A percentile compares a stretch with the other conserved stretches of the same genome.
Conservation (phyloP, 1,139 yeast species). For the Hyphopichia wangnamkhiaoensis region DNA sequence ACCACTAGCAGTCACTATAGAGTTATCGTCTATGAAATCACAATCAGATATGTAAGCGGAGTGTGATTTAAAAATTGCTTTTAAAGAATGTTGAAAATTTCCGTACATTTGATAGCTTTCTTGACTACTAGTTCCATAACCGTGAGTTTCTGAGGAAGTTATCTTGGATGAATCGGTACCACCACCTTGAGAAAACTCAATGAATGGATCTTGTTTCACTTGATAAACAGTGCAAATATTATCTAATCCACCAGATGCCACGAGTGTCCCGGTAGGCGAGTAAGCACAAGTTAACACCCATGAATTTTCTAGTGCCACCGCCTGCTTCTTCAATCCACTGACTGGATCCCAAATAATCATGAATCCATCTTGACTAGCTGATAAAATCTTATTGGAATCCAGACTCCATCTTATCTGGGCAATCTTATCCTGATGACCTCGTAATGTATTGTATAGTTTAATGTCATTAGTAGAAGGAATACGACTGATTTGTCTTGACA, state of each 20-base stretch:
- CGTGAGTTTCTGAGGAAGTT: not conserved
- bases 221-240: constrained; percentile 75
- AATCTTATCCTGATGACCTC: constrained; percentile 78
- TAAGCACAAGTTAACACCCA: constrained; percentile 81
- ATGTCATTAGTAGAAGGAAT: constrained; percentile 37
- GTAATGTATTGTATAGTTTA: constrained; percentile 43
- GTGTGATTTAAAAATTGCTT: constrained; percentile 71
- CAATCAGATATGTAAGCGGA: constrained; percentile 80
- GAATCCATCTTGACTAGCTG: constrained; percentile 88
- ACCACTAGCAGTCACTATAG: constrained; percentile 74
- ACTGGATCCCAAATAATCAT: constrained; percentile 82
- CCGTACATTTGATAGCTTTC: constrained; percentile 16
- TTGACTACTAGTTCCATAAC: not conserved
- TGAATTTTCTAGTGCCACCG: constrained; percentile 67
- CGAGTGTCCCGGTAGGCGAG: constrained; percentile 63
- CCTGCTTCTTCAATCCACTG: constrained; percentile 71
- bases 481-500: constrained; percentile 30
- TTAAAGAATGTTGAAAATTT: constrained; percentile 44
- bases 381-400: constrained; percentile 59
- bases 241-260: constrained; percentile 84
- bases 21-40: constrained; percentile 54
- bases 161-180: not conserved
- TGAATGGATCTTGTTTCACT: constrained; percentile 23
- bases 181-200: not conserved
- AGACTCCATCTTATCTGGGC: constrained; percentile 68